Conservation (phyloP, 768 basidiomycete species). For the Boletus edulis region DNA sequence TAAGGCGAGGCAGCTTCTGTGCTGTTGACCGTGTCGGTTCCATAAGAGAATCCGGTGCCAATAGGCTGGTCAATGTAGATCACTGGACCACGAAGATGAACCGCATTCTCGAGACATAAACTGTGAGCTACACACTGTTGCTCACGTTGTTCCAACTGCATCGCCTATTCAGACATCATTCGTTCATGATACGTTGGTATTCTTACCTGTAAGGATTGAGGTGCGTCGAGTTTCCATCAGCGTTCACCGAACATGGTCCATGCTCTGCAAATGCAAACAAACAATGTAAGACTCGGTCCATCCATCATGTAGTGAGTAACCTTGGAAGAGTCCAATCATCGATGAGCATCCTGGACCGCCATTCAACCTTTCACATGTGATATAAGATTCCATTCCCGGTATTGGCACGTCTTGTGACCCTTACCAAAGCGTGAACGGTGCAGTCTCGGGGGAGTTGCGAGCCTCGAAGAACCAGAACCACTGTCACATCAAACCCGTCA, state of each 20-base stretch:
- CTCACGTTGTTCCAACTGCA: conserved; percentile 65
- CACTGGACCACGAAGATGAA: conserved; percentile 36
- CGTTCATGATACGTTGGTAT: neutral
- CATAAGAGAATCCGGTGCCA: conserved; percentile 63
- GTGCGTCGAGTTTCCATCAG: conserved; percentile 49
- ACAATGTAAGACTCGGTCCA: neutral
- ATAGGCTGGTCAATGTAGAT: conserved; percentile 73
- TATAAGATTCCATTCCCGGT: neutral
- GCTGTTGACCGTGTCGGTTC: conserved; percentile 50
- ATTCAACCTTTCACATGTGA: conserved; percentile 41
- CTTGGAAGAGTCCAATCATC: conserved; percentile 67
- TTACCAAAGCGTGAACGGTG: conserved; percentile 66
- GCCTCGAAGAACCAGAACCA: conserved; percentile 80
- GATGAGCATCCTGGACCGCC: conserved; percentile 63
- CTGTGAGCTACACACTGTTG: conserved; percentile 47
- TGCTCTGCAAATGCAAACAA: conserved; percentile 40
- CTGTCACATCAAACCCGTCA: conserved; percentile 31
- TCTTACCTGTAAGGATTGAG: conserved; percentile 60
- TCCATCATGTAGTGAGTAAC: conserved; percentile 19
- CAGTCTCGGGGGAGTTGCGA: conserved; percentile 54
- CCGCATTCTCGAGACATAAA: neutral
- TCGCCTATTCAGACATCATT: neutral
- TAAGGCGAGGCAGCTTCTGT: conserved; percentile 46
- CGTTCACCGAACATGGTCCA: conserved; percentile 60
- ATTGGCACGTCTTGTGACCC: neutral